Base-by-base conservation (phyloP, 2,329 filamentous ascomycete genomes). In the Magnaporthiopsis poae region DNA sequence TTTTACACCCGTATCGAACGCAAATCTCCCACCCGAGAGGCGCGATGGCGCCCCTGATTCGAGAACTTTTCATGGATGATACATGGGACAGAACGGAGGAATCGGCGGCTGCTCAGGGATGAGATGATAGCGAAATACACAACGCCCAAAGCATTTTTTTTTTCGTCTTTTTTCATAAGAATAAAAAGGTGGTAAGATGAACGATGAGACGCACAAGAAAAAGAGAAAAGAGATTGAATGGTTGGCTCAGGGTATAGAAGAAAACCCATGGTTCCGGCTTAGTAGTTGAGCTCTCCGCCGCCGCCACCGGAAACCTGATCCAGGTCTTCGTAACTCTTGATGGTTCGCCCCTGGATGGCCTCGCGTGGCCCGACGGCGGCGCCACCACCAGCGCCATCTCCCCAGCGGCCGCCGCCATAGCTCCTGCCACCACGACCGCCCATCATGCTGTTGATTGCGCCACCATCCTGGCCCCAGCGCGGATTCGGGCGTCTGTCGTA, bases 271-370 rank as follows among this genome's bases (percentile, higher is more conserved):
- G 31, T 25, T 31, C 27, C 7, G 5, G 21, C 39, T 35, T 84
- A 98, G 75, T 98, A 98, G 78, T 98, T 96, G 73, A 98, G 80
- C 79, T 97, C 94, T 35, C 91, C 90, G 60, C 89, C 87, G 60
- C 89, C 91, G 52, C 85, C 82, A 18, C 88, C 86, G 56, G 87
- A 87, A 67, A 90, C 89, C 62, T 96, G 94, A 79, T 99, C 95
- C 31, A 99, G 81, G 75, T 99, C 95, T 77, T 99, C 96, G 75
- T 99, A 99, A 76, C 92, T 97, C 84, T 96, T 96, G 70, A 99
- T 80, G 68, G 91, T 96, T 67, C 95, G 87, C 5, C 95, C 95
- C 71, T 96, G 91, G 0, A 96, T 92, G 13, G 95, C 94, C 77
- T 98, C 93, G 27, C 91, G 86, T 27, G 95, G 94, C 0, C 92